Evolutionary conservation across 2,329 filamentous ascomycete genomes (phyloP).

Genomic region (Endocalyx cinctus): DNA sequence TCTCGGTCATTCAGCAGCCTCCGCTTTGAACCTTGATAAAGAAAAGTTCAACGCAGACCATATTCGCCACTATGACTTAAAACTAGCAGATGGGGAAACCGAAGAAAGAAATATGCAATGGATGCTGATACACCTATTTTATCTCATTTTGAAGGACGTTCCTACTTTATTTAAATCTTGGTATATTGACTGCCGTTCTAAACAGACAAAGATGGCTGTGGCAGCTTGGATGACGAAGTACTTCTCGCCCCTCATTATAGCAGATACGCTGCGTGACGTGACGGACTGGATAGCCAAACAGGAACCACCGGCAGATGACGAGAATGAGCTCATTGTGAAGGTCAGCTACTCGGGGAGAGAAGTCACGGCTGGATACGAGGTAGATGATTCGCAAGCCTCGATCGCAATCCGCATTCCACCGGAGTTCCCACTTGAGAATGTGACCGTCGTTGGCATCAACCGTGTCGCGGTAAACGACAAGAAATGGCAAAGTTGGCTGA

Average conservation of each 20-base stretch:
- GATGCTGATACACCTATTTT: constrained; percentile 83
- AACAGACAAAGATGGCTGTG: constrained; percentile 74
- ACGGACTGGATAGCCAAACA: constrained; percentile 59
- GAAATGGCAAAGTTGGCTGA: constrained; percentile 90
- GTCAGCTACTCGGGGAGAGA: constrained; percentile 68
- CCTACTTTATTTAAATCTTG: constrained; percentile 77
- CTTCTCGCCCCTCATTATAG: constrained; percentile 68
- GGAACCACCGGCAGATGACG: constrained; percentile 43
- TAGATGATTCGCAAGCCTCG: constrained; percentile 80
- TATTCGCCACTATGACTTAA: constrained; percentile 50
- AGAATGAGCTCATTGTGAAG: constrained; percentile 61
- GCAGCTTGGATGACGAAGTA: constrained; percentile 82
- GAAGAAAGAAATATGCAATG: constrained; percentile 74
- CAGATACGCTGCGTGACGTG: constrained; percentile 62
- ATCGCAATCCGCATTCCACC: constrained; percentile 78
- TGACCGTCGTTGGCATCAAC: constrained; percentile 70
- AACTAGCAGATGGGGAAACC: constrained; percentile 50
- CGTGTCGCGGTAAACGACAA: constrained; percentile 84
- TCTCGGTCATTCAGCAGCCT: constrained; percentile 71
- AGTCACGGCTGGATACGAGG: constrained; percentile 76
- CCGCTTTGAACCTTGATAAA: constrained; percentile 69
- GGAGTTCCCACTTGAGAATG: constrained; percentile 76
- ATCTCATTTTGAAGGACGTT: constrained; percentile 69
- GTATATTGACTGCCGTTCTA: constrained; percentile 77
- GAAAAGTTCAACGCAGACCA: constrained; percentile 55